A percentile compares a stretch with the other conserved stretches of the same genome.
Conservation (phyloP, 2,329 filamentous ascomycete genomes). For the Alternaria angustiovoidea region DNA sequence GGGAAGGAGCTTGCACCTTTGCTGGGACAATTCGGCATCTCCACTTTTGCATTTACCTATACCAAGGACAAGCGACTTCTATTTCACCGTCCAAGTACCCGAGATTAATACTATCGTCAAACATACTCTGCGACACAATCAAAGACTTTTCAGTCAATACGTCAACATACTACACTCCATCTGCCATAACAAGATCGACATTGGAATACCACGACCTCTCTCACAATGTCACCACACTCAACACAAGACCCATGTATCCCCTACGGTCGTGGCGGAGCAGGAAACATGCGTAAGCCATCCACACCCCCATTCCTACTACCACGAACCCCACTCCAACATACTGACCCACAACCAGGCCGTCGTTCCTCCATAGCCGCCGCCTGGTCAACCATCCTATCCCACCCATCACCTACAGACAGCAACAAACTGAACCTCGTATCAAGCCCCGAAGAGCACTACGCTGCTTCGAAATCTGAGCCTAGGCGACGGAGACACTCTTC, state of each 20-base stretch:
- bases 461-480: constrained; percentile 9
- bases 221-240: neutral
- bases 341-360: constrained; percentile 7
- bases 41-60: neutral
- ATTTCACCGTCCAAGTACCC: neutral
- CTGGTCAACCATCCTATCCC: constrained; percentile 14
- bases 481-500: neutral
- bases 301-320: neutral
- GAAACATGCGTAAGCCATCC: constrained; percentile 20
- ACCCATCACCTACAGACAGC: neutral
- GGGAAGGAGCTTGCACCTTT: neutral
- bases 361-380: constrained; percentile 18
- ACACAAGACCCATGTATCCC: constrained; percentile 14
- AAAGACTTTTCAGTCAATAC: too few species aligned
- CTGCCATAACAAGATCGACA: neutral
- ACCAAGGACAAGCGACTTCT: neutral
- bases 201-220: neutral
- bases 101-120: neutral
- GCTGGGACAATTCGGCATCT: neutral
- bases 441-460: constrained; percentile 16
- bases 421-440: constrained; percentile 3
- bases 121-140: neutral
- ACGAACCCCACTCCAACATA: neutral
- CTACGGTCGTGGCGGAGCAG: constrained; percentile 23
- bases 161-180: neutral